A percentile compares a stretch with the other conserved stretches of the same genome.
Evolutionary conservation across 2,329 filamentous ascomycete species (phyloP).

Genomic region (Hypoxylon sp.): DNA sequence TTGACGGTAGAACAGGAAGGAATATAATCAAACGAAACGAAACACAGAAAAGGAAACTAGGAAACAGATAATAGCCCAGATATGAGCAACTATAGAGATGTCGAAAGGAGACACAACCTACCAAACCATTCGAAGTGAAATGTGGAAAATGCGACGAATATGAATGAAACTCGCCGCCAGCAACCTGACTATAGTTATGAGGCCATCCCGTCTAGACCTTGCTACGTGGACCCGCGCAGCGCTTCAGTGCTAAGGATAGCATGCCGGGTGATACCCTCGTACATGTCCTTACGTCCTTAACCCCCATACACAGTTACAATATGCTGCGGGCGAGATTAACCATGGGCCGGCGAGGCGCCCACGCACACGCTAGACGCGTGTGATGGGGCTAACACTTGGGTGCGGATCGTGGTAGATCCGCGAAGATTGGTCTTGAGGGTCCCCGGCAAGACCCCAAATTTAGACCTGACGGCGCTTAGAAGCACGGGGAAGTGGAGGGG

Average conservation of each 20-base stretch:
- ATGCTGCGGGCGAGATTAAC: slow-evolving; percentile 28
- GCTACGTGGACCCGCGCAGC: slow-evolving; percentile 25
- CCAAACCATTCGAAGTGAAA: slow-evolving; percentile 23
- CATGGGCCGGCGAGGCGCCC: slow-evolving; percentile 43
- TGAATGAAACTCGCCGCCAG: slow-evolving; percentile 43
- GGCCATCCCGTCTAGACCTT: slow-evolving; percentile 27
- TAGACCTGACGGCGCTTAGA: slow-evolving; percentile 48
- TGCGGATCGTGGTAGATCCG: slow-evolving; percentile 20
- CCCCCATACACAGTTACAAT: neutral
- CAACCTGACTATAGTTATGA: slow-evolving; percentile 41
- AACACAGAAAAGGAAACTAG: slow-evolving; percentile 38
- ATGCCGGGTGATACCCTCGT: slow-evolving; percentile 41
- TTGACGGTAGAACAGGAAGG: slow-evolving; percentile 16
- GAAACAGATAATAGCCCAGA: slow-evolving; percentile 32
- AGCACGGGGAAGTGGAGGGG: slow-evolving; percentile 18
- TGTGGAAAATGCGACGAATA: slow-evolving; percentile 44
- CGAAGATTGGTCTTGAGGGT: slow-evolving; percentile 42
- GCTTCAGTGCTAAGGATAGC: slow-evolving; percentile 46
- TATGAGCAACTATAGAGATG: slow-evolving; percentile 37
- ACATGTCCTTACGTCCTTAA: slow-evolving; percentile 19
- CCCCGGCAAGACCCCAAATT: slow-evolving; percentile 35
- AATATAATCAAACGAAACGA: slow-evolving; percentile 29
- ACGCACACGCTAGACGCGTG: slow-evolving; percentile 41
- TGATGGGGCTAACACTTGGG: slow-evolving; percentile 20
- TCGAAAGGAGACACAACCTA: slow-evolving; percentile 36